A percentile compares a stretch with the other conserved stretches of the same genome.
These are phyloP conservation scores for Cryptococcus jaspeensis DNA, from an alignment of 1,284 basidiomycete species.

Conservation along the genomic window DNA sequence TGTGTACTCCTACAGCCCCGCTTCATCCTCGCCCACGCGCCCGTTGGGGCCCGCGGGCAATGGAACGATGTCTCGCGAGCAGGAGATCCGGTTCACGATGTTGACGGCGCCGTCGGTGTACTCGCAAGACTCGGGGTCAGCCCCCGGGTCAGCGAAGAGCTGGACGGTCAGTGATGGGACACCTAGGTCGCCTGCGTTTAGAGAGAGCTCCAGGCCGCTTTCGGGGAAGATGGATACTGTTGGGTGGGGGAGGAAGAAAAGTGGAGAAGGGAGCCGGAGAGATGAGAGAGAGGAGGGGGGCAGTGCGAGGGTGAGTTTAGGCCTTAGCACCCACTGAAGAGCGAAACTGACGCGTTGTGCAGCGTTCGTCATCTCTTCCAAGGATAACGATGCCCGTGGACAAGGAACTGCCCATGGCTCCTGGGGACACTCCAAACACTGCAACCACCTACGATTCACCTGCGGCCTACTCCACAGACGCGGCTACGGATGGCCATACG, in stretches of 20 bases:
- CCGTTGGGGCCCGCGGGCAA: neutral
- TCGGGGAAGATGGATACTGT: conserved; percentile 6
- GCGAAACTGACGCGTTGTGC: neutral
- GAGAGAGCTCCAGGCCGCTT: neutral
- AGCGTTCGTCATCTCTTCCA: conserved; percentile 19
- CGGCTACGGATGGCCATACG: conserved; percentile 1
- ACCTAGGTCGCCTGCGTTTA: conserved; percentile 1
- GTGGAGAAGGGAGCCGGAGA: conserved; percentile 21
- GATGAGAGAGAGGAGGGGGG: conserved; percentile 4
- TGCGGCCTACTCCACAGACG: neutral
- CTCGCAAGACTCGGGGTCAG: conserved; percentile 30
- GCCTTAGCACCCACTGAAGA: neutral
- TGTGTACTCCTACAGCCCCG: neutral
- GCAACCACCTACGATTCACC: conserved; percentile 7
- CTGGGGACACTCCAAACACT: conserved; percentile 9
- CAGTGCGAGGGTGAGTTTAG: conserved; percentile 5
- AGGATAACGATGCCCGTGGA: conserved; percentile 6
- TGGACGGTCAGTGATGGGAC: neutral
- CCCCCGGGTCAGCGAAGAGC: neutral
- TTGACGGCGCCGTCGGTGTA: conserved; percentile 27
- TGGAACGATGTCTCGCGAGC: neutral
- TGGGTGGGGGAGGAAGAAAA: conserved; percentile 24
- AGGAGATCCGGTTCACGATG: conserved; percentile 26
- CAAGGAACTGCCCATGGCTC: conserved; percentile 6
- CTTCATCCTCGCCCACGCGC: conserved; percentile 5